Conservation (phyloP, 2,329 filamentous ascomycete genomes). For the Alternaria sp. region DNA sequence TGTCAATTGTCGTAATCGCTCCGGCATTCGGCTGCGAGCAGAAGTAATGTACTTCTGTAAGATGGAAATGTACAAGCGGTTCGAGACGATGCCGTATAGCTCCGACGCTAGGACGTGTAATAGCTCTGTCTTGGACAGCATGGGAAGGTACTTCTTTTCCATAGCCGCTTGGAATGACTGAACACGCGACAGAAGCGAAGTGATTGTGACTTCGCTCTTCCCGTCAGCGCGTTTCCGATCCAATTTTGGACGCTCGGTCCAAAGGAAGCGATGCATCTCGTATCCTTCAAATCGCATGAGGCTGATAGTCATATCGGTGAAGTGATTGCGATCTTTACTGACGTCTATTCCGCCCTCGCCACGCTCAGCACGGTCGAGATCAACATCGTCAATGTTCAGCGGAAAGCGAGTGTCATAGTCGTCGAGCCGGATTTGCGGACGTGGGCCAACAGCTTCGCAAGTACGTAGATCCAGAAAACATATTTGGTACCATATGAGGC, state of each 20-base stretch:
- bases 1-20: conserved; percentile 68
- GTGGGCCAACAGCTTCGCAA: conserved; percentile 75
- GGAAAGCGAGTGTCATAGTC: conserved; percentile 79
- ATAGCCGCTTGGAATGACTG: conserved; percentile 71
- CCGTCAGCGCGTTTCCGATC: conserved; percentile 53
- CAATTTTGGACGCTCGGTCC: conserved; percentile 71
- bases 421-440: conserved; percentile 72
- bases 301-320: conserved; percentile 72
- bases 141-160: conserved; percentile 68
- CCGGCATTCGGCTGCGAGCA: conserved; percentile 60
- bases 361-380: conserved; percentile 56
- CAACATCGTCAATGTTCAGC: conserved; percentile 71
- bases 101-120: conserved; percentile 69
- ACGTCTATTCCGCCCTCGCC: conserved; percentile 44
- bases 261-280: conserved; percentile 74
- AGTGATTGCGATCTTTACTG: conserved; percentile 59
- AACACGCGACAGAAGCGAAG: conserved; percentile 69
- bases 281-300: conserved; percentile 75
- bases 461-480: conserved; percentile 79
- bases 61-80: conserved; percentile 69
- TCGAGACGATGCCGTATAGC: conserved; percentile 69
- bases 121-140: conserved; percentile 67
- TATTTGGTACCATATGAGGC: conserved; percentile 78
- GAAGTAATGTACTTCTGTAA: conserved; percentile 70
- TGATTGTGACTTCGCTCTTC: conserved; percentile 52